A percentile compares a stretch with the other conserved stretches of the same genome.
Evolutionary conservation across 495 filamentous ascomycete species (phyloP).

Genomic region (Poronia punctata): DNA sequence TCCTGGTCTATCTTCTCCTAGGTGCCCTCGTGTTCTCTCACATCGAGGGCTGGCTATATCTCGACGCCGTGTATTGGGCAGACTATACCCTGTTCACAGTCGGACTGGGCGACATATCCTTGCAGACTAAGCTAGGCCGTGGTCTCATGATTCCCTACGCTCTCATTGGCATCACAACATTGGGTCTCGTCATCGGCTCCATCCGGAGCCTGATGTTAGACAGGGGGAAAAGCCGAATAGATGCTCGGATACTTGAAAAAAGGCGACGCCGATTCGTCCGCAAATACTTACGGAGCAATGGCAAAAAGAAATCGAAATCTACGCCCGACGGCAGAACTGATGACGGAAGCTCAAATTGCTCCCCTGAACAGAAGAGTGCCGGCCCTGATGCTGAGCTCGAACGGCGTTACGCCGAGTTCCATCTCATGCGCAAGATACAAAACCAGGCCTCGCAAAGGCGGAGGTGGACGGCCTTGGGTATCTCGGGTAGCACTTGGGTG

Average conservation of each 20-base stretch:
- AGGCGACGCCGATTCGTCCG: constrained; percentile 49
- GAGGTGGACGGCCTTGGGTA: constrained; percentile 59
- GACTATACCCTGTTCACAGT: constrained; percentile 81
- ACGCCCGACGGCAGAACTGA: no score
- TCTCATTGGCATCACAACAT: constrained; percentile 68
- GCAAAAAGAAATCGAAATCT: no score
- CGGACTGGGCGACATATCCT: constrained; percentile 65
- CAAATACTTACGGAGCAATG: constrained; percentile 42
- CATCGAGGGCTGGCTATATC: constrained; percentile 71
- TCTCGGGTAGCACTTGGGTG: constrained; percentile 60
- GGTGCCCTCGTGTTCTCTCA: constrained; percentile 65
- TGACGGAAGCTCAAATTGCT: constrained; percentile 13
- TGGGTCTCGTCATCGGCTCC: constrained; percentile 80
- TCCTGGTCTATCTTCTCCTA: constrained; percentile 66
- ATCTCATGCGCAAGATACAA: constrained; percentile 78
- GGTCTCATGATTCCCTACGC: constrained; percentile 73
- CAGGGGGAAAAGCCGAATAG: constrained; percentile 62
- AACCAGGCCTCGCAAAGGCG: constrained; percentile 52
- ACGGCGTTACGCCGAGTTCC: constrained; percentile 65
- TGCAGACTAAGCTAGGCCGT: constrained; percentile 49
- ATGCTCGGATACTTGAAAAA: constrained; percentile 63
- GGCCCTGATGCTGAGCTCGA: constrained; percentile 44
- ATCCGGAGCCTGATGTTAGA: constrained; percentile 76
- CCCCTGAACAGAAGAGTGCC: constrained; percentile 1
- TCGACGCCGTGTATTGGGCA: constrained; percentile 77